A percentile compares a stretch with the other conserved stretches of the same genome.
Evolutionary conservation across 345 rosid species (phyloP).

Genomic region (Triadica sebifera): DNA sequence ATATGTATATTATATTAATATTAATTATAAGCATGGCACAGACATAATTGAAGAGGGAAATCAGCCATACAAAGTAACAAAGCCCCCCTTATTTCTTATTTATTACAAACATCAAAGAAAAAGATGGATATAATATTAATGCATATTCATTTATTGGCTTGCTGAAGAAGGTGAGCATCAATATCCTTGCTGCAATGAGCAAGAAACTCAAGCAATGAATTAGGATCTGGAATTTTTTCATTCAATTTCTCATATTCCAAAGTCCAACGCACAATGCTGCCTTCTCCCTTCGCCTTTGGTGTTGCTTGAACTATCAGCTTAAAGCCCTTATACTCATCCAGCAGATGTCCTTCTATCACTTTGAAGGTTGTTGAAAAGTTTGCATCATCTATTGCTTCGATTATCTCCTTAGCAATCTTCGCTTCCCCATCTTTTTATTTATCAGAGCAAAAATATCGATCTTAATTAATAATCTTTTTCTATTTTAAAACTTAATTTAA

Average conservation of each 20-base stretch:
- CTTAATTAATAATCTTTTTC: too few species aligned
- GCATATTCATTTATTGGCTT: background rate
- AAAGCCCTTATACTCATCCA: constrained; percentile 37
- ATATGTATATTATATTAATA: too few species aligned
- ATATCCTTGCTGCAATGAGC: constrained; percentile 22
- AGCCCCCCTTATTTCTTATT: too few species aligned
- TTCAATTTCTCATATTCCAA: constrained; percentile 29
- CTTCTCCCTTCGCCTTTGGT: constrained; percentile 30
- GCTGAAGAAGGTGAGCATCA: constrained; percentile 18
- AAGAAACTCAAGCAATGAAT: background rate
- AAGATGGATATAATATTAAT: background rate
- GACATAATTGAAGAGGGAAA: too few species aligned
- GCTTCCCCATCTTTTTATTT: background rate
- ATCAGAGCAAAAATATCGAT: too few species aligned
- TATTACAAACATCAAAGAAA: too few species aligned
- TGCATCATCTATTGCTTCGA: constrained; percentile 36
- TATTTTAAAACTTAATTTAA: too few species aligned
- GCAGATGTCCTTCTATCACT: constrained; percentile 38
- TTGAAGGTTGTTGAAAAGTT: constrained; percentile 36
- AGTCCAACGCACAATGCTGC: constrained; percentile 33
- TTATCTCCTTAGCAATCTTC: constrained; percentile 29
- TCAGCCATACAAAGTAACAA: too few species aligned
- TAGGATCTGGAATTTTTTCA: constrained; percentile 13
- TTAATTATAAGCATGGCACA: too few species aligned
- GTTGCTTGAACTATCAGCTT: constrained; percentile 9